phyloP scores from a whole-genome alignment of 2,329 filamentous ascomycete genomes.

The Lomentospora prolificans region DNA sequence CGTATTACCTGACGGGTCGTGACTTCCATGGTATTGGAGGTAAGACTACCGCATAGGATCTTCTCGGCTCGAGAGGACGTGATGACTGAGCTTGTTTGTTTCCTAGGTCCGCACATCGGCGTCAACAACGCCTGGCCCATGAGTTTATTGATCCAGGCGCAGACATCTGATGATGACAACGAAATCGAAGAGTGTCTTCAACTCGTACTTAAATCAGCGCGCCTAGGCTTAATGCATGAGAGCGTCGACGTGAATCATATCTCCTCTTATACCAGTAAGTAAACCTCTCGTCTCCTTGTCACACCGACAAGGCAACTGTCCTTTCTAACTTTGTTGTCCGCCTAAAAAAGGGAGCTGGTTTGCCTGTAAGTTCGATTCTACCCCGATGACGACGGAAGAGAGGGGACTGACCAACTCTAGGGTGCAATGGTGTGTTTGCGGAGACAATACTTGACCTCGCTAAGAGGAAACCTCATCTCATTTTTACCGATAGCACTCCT shows the following conservation, averaged over 20 bases:
- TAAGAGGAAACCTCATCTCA: slow-evolving; percentile 74
- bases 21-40: slow-evolving; percentile 85
- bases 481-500: slow-evolving; percentile 57
- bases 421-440: slow-evolving; percentile 95
- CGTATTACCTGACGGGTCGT: slow-evolving; percentile 72
- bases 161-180: slow-evolving; percentile 72
- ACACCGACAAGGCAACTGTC: not conserved
- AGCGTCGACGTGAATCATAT: slow-evolving; percentile 70
- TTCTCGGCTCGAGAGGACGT: not conserved
- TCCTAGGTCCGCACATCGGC: slow-evolving; percentile 62
- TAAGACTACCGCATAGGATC: slow-evolving; percentile 25
- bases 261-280: slow-evolving; percentile 61
- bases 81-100: not conserved
- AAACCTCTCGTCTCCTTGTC: not conserved
- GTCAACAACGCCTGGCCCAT: slow-evolving; percentile 94
- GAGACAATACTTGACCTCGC: slow-evolving; percentile 86
- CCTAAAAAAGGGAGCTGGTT: slow-evolving; percentile 83
- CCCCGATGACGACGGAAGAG: not conserved
- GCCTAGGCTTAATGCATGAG: slow-evolving; percentile 79
- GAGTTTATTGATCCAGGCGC: slow-evolving; percentile 83
- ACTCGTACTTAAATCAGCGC: slow-evolving; percentile 64
- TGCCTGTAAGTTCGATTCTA: slow-evolving; percentile 46
- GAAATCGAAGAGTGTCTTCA: slow-evolving; percentile 70
- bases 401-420: slow-evolving; percentile 14
- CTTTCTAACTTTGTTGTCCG: no score